Evolutionary conservation across 306 rosid species (phyloP).

Genomic region (Sicyos edulis): DNA sequence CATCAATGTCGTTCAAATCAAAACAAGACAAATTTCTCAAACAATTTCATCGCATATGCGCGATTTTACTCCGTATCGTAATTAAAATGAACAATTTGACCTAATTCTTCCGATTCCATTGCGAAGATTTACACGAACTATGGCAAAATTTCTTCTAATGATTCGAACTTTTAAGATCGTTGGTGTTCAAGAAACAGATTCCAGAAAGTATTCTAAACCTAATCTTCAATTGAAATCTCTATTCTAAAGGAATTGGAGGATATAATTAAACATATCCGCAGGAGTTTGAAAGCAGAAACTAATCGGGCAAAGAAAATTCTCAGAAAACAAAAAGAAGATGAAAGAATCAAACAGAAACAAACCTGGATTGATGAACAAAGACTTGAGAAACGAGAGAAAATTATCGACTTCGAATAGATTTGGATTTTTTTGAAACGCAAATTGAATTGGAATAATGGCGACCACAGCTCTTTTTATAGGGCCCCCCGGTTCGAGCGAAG

Average conservation of each 20-base stretch:
- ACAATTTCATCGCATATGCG: background rate
- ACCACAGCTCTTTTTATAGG: background rate
- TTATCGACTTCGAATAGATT: background rate
- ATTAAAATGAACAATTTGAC: background rate
- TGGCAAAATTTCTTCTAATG: too few relatives aligned
- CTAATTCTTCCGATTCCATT: background rate
- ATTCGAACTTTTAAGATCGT: too few relatives aligned
- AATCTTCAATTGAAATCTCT: background rate
- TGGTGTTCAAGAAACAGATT: background rate
- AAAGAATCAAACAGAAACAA: background rate
- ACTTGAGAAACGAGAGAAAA: background rate
- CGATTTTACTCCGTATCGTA: background rate
- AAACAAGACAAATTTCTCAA: background rate
- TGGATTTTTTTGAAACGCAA: background rate
- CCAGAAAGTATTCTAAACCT: background rate
- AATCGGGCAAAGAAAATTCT: too few relatives aligned
- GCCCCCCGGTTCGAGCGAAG: background rate
- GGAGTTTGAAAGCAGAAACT: background rate
- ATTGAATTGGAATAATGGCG: background rate
- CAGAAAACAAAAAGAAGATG: background rate
- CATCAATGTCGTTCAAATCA: background rate
- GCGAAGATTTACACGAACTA: background rate
- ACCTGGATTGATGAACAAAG: background rate
- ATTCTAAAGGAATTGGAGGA: background rate
- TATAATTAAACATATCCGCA: background rate